Conservation (phyloP, 2,329 filamentous ascomycete genomes). For the Claviceps lovelessii region DNA sequence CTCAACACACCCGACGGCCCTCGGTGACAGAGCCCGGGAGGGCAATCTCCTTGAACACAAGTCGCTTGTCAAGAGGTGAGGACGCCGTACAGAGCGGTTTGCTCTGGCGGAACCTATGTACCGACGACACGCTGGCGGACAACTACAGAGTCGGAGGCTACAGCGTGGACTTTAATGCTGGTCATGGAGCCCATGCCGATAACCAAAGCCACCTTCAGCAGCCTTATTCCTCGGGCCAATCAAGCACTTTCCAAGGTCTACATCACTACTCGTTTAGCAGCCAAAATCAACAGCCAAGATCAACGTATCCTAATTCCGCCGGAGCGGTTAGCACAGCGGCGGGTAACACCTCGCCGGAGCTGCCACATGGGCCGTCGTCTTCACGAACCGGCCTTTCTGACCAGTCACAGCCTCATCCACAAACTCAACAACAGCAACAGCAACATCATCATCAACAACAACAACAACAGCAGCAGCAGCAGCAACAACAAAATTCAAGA, state of each 20-base stretch:
- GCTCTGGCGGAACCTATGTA: conserved; percentile 67
- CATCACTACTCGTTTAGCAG: conserved; percentile 7
- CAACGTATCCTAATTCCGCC: conserved; percentile 33
- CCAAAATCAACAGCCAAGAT: conserved; percentile 19
- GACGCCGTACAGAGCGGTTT: conserved; percentile 59
- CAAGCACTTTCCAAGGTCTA: conserved; percentile 9
- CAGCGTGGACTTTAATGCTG: conserved; percentile 56
- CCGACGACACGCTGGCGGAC: conserved; percentile 57
- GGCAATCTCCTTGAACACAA: conserved; percentile 36
- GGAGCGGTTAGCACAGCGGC: conserved; percentile 22
- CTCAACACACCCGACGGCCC: conserved; percentile 5
- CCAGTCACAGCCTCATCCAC: conserved; percentile 27
- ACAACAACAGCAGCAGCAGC: background rate
- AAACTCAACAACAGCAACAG: conserved; percentile 10
- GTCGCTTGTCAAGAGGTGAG: conserved; percentile 47
- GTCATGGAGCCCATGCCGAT: conserved; percentile 51
- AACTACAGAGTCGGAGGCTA: conserved; percentile 61
- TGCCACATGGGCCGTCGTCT: conserved; percentile 21
- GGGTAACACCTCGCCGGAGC: conserved; percentile 30
- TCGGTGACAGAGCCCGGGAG: conserved; percentile 35
- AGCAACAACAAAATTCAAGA: conserved; percentile 8
- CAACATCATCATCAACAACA: background rate
- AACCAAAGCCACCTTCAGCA: conserved; percentile 50
- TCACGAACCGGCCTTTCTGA: conserved; percentile 21
- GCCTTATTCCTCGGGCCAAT: conserved; percentile 39